Conservation (phyloP, 2,329 filamentous ascomycete genomes). For the Seiridium cupressi region DNA sequence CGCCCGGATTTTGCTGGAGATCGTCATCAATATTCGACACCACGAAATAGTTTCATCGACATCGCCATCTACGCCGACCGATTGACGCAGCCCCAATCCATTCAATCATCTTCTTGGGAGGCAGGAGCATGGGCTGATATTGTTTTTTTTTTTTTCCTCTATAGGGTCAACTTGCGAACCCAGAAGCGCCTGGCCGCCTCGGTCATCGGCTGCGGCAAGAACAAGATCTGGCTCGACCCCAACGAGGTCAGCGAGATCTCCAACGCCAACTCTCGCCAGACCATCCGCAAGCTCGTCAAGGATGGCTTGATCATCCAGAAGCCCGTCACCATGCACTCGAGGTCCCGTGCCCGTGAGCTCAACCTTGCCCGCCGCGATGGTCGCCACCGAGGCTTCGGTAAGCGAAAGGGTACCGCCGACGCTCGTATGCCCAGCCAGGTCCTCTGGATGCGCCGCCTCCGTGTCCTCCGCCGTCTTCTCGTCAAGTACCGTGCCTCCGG, state of each 20-base stretch:
- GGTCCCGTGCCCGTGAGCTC: slow-evolving; percentile 91
- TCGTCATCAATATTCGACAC: background rate
- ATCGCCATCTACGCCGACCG: background rate
- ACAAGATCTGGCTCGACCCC: slow-evolving; percentile 99
- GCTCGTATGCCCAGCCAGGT: slow-evolving; percentile 99
- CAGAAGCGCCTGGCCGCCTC: slow-evolving; percentile 99
- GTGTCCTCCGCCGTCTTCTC: slow-evolving; percentile 96
- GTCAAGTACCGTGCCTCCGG: slow-evolving; percentile 99
- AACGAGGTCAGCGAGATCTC: slow-evolving; percentile 99
- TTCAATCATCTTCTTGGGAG: background rate
- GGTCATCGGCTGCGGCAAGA: slow-evolving; percentile 98
- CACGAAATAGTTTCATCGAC: background rate
- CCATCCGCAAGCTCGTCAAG: slow-evolving; percentile 97
- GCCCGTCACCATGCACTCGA: slow-evolving; percentile 99
- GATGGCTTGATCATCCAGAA: slow-evolving; percentile 99
- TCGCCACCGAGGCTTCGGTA: slow-evolving; percentile 98
- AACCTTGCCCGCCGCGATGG: slow-evolving; percentile 92
- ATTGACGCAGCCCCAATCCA: background rate
- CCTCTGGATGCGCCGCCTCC: slow-evolving; percentile 99
- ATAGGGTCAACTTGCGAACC: slow-evolving; percentile 98
- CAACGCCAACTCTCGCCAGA: slow-evolving; percentile 99
- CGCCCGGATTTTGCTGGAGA: background rate
- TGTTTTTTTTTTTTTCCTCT: slow-evolving; percentile 18
- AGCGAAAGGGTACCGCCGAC: slow-evolving; percentile 99
- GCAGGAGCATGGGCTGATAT: slow-evolving; percentile 19